These are phyloP conservation scores for Scheffersomyces segobiensis DNA, from an alignment of 1,139 yeast species.

Conservation along the genomic window DNA sequence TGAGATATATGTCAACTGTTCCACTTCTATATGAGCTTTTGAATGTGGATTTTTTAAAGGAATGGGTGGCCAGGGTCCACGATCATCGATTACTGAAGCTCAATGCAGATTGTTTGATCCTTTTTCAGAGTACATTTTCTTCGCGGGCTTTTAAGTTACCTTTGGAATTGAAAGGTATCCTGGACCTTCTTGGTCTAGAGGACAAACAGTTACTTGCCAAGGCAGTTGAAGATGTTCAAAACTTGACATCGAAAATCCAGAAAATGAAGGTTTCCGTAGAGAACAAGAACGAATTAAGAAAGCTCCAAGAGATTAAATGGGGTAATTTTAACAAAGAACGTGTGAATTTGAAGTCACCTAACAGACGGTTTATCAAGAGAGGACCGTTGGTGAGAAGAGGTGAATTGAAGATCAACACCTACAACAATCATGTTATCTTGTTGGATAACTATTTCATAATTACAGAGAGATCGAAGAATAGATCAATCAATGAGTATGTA, in stretches of 20 bases:
- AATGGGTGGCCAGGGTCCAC: slow-evolving; percentile 47
- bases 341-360: slow-evolving; percentile 56
- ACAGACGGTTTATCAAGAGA: slow-evolving; percentile 57
- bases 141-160: slow-evolving; percentile 74
- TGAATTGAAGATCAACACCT: slow-evolving; percentile 56
- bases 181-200: slow-evolving; percentile 41
- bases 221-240: slow-evolving; percentile 49
- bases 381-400: slow-evolving; percentile 67
- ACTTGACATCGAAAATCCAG: slow-evolving; percentile 40
- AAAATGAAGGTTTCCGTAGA: slow-evolving; percentile 58
- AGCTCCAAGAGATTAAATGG: slow-evolving; percentile 33
- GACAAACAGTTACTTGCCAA: slow-evolving; percentile 60
- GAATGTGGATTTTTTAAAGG: slow-evolving; percentile 50
- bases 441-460: slow-evolving; percentile 73
- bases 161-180: slow-evolving; percentile 63
- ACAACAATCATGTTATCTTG: slow-evolving; percentile 54
- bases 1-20: slow-evolving; percentile 55
- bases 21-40: slow-evolving; percentile 27
- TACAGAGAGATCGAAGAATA: slow-evolving; percentile 49
- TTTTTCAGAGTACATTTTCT: slow-evolving; percentile 74
- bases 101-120: slow-evolving; percentile 55
- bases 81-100: slow-evolving; percentile 45
- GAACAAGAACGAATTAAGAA: slow-evolving; percentile 49
- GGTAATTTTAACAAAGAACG: slow-evolving; percentile 24
- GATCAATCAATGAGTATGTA: slow-evolving; percentile 29